A percentile compares a stretch with the other conserved stretches of the same genome.
phyloP scores from a whole-genome alignment of 768 basidiomycete genomes.

The Boletus sp. region DNA sequence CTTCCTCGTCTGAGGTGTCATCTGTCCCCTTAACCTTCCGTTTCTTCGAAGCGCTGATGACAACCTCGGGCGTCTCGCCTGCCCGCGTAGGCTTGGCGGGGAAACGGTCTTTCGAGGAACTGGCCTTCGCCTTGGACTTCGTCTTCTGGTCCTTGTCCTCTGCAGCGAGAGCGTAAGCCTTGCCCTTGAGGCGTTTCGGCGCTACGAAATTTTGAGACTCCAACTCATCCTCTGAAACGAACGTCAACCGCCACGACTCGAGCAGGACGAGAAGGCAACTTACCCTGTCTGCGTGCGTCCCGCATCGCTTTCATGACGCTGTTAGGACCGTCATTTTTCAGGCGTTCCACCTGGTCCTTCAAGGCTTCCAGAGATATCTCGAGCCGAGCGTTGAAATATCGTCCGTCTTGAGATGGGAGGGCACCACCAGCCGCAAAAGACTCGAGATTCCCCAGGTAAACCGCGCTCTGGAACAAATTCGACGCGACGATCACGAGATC shows the following conservation, averaged over 20 bases:
- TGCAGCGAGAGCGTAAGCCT: slow-evolving; percentile 64
- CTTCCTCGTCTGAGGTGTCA: slow-evolving; percentile 30
- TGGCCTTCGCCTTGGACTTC: slow-evolving; percentile 14
- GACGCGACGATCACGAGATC: slow-evolving; percentile 87
- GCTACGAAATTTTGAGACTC: slow-evolving; percentile 42
- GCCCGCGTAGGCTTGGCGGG: slow-evolving; percentile 33
- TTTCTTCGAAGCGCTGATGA: slow-evolving; percentile 40
- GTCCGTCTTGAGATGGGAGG: slow-evolving; percentile 75
- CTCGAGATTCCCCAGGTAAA: slow-evolving; percentile 76
- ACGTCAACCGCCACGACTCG: background rate
- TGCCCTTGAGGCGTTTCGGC: slow-evolving; percentile 74
- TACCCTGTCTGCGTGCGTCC: slow-evolving; percentile 59
- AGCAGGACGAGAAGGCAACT: slow-evolving; percentile 14
- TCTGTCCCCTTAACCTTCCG: slow-evolving; percentile 17
- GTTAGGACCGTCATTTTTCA: slow-evolving; percentile 62
- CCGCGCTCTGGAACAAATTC: slow-evolving; percentile 76
- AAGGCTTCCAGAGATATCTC: slow-evolving; percentile 59
- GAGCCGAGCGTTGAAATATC: slow-evolving; percentile 86
- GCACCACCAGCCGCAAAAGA: slow-evolving; percentile 65
- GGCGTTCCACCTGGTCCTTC: slow-evolving; percentile 61
- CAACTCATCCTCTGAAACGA: slow-evolving; percentile 48
- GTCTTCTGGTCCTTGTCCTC: slow-evolving; percentile 32
- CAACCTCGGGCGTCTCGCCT: slow-evolving; percentile 56
- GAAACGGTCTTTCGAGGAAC: slow-evolving; percentile 20
- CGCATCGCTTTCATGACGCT: slow-evolving; percentile 66